These are phyloP conservation scores for Acephala macrosclerotiorum DNA, from an alignment of 2,329 filamentous ascomycete species.

Conservation along the genomic window DNA sequence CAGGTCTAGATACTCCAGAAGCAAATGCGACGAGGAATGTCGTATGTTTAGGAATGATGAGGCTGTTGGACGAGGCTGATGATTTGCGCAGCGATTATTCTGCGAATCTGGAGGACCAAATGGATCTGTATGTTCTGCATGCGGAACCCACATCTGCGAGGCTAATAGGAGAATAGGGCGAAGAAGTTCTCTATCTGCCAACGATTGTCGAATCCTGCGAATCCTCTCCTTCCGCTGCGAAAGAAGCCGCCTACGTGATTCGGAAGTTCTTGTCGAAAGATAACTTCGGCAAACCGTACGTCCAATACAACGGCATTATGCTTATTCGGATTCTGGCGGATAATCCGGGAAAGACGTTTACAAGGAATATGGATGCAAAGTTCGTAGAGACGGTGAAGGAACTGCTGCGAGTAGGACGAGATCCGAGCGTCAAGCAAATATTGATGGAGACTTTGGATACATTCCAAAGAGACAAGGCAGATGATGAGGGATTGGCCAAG, in stretches of 20 bases:
- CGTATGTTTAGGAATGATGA: slow-evolving; percentile 54
- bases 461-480: slow-evolving; percentile 70
- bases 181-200: slow-evolving; percentile 92
- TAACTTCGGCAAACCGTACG: slow-evolving; percentile 68
- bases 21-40: slow-evolving; percentile 70
- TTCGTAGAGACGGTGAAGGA: slow-evolving; percentile 81
- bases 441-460: slow-evolving; percentile 85
- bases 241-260: slow-evolving; percentile 80
- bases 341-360: slow-evolving; percentile 90
- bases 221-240: slow-evolving; percentile 85
- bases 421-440: slow-evolving; percentile 83
- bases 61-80: slow-evolving; percentile 19
- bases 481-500: slow-evolving; percentile 76
- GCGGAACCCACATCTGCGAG: slow-evolving; percentile 8
- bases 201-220: slow-evolving; percentile 95
- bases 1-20: slow-evolving; percentile 67
- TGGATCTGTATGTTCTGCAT: slow-evolving; percentile 54
- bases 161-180: slow-evolving; percentile 60
- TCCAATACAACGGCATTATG: slow-evolving; percentile 97
- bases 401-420: slow-evolving; percentile 73
- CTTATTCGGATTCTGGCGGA: slow-evolving; percentile 89
- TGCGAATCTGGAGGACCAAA: slow-evolving; percentile 76
- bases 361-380: slow-evolving; percentile 85
- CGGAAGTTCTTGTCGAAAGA: slow-evolving; percentile 83
- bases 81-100: slow-evolving; percentile 69